Base-by-base conservation (phyloP, 2,329 filamentous ascomycete genomes). In the Alternaria tenuissima region DNA sequence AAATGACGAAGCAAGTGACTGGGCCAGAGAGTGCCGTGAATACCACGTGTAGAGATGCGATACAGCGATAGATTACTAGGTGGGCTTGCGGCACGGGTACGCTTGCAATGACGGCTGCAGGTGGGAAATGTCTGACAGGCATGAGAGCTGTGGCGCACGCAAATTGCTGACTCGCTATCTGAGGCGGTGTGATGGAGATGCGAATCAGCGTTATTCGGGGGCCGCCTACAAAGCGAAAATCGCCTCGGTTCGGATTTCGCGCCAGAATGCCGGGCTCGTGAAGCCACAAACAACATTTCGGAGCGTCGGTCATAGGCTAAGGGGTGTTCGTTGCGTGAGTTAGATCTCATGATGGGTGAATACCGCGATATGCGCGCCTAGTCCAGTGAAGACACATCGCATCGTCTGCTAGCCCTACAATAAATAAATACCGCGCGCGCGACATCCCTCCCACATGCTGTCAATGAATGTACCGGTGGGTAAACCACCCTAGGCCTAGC, bases 111-210 rank as follows among this genome's bases (percentile, higher is more conserved):
- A 32, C 18, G 22, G 7, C 12, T 24, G 30, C 18, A 32, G 46
- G 34, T 48, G 46, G 46, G 18, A 48, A 36, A 34, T 16, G 22
- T 32, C 7, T 12, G 18, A 20, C 28, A n/a, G 2, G 20, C 4
- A 48, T 34, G 14, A 48, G 44, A 36, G 18, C 30, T 49, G 46
- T 49, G 46, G 30, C 32, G 46, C 46, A 49, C 30, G 32, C 46
- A 38, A 5, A 22, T 12, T 49, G 20, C 46, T 49, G 46, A 49
- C 46, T 49, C 46, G 46, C 8, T n/a, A 38, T 49, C 46, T 49
- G 30, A 49, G 46, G 46, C 46, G 46, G 46, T 49, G 46, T 49
- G 46, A 49, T 49, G 30, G 30, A 24, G 20, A 24, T 24, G 39
- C 20, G 20, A 42, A 42, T 24, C 39, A 42, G 39, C 20, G 39